Evolutionary conservation across 176 grass and related monocot genomes (phyloP).

Genomic region (Musa schizocarpa): DNA sequence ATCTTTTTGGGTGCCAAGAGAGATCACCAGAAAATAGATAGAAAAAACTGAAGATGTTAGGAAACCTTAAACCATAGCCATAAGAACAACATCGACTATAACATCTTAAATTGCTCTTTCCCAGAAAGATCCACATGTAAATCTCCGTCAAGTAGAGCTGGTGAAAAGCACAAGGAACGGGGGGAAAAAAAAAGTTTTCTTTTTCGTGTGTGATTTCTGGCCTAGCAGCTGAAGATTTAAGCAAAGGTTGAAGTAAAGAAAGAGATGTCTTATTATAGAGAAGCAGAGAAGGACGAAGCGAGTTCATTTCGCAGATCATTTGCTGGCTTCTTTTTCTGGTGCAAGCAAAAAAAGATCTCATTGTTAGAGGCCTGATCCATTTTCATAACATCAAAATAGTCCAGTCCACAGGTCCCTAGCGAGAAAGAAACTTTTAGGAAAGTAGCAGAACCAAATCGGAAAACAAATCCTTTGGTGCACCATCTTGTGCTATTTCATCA

Average conservation of each 20-base stretch:
- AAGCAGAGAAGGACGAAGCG: background rate
- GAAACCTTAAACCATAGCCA: background rate
- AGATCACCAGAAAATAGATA: background rate
- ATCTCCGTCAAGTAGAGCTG: too few relatives aligned
- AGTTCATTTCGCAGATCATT: background rate
- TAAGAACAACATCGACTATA: background rate
- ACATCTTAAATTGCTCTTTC: background rate
- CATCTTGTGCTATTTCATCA: background rate
- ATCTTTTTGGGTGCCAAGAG: too few relatives aligned
- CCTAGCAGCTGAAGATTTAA: background rate
- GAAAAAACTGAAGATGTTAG: background rate
- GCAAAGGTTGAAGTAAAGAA: background rate
- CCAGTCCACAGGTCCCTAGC: background rate
- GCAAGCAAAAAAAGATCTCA: background rate
- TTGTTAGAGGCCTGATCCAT: background rate
- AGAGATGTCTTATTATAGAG: background rate
- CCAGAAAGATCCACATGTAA: too few relatives aligned
- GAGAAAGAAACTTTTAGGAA: background rate
- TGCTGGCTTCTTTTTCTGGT: background rate
- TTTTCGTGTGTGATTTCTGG: too few relatives aligned
- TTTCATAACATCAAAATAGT: background rate
- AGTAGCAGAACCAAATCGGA: background rate
- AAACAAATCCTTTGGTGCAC: background rate
- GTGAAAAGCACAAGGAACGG: too few relatives aligned
- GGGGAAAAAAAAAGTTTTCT: too few relatives aligned